A percentile compares a stretch with the other conserved stretches of the same genome.
These are phyloP conservation scores for Colletotrichum tabaci DNA, from an alignment of 2,329 filamentous ascomycete species.

Conservation along the genomic window DNA sequence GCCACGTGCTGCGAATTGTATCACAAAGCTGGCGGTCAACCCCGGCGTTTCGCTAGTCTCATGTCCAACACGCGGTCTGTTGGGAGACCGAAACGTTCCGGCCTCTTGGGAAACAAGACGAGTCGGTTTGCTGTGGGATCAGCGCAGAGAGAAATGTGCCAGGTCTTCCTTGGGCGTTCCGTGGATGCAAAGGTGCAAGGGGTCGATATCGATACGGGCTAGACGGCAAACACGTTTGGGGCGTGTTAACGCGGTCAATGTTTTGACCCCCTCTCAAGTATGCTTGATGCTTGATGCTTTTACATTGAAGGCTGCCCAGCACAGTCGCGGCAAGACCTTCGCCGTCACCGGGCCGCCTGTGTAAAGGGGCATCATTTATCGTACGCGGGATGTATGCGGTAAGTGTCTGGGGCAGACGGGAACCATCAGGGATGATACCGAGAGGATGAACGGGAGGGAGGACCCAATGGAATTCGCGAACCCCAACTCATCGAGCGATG, in stretches of 20 bases:
- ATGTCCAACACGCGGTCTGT: slow-evolving; percentile 9
- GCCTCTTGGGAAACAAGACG: slow-evolving; percentile 28
- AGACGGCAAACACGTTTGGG: slow-evolving; percentile 14
- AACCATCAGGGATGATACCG: slow-evolving; percentile 29
- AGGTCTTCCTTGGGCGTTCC: slow-evolving; percentile 9
- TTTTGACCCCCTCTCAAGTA: neutral
- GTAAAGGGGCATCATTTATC: neutral
- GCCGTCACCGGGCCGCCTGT: neutral
- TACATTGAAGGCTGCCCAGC: neutral
- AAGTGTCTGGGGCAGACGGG: slow-evolving; percentile 1
- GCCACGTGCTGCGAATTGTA: slow-evolving; percentile 32
- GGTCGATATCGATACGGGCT: slow-evolving; percentile 14
- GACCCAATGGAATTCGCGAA: slow-evolving; percentile 28
- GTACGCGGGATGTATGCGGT: slow-evolving; percentile 15
- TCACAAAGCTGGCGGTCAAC: slow-evolving; percentile 11
- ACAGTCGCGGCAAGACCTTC: neutral
- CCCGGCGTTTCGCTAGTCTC: slow-evolving; percentile 7
- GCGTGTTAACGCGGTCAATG: neutral
- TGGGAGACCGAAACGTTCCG: slow-evolving; percentile 11
- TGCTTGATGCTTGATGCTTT: neutral
- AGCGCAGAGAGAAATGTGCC: slow-evolving; percentile 3
- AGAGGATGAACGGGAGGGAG: slow-evolving; percentile 23
- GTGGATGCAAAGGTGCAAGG: slow-evolving; percentile 8
- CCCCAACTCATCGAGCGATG: slow-evolving; percentile 18
- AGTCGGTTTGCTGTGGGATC: slow-evolving; percentile 15